These are phyloP conservation scores for Wallemia ichthyophaga DNA, from an alignment of 1,284 basidiomycete genomes.

Conservation along the genomic window DNA sequence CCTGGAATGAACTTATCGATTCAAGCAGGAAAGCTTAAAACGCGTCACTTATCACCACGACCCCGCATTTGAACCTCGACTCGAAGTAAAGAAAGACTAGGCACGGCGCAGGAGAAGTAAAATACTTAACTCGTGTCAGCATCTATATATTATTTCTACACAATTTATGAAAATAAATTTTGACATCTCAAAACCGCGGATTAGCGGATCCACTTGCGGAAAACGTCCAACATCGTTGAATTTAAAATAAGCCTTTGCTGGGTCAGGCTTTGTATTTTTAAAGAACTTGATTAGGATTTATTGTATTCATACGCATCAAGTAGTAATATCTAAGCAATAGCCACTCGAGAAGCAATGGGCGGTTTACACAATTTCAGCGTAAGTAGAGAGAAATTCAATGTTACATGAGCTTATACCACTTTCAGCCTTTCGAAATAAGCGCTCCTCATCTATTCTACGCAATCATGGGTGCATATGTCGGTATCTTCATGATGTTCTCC, in stretches of 20 bases:
- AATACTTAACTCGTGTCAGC: no score
- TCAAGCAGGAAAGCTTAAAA: background rate
- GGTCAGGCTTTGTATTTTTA: background rate
- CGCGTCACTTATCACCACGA: background rate
- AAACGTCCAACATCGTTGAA: background rate
- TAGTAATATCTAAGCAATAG: no score
- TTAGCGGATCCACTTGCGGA: background rate
- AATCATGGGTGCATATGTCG: background rate
- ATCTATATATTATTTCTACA: background rate
- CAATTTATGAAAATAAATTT: background rate
- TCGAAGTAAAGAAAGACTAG: background rate
- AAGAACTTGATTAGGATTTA: no score
- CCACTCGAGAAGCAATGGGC: background rate
- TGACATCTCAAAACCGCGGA: background rate
- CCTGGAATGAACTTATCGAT: background rate
- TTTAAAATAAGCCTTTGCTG: background rate
- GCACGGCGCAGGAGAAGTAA: no score
- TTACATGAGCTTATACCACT: background rate
- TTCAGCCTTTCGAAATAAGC: background rate
- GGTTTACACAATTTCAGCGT: background rate
- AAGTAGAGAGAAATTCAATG: background rate
- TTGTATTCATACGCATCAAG: no score
- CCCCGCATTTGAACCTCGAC: background rate
- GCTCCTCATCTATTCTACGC: background rate
- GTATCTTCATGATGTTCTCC: slow-evolving; percentile 71